Base-by-base conservation (phyloP, 2,329 filamentous ascomycete genomes). In the Cercospora sesami region DNA sequence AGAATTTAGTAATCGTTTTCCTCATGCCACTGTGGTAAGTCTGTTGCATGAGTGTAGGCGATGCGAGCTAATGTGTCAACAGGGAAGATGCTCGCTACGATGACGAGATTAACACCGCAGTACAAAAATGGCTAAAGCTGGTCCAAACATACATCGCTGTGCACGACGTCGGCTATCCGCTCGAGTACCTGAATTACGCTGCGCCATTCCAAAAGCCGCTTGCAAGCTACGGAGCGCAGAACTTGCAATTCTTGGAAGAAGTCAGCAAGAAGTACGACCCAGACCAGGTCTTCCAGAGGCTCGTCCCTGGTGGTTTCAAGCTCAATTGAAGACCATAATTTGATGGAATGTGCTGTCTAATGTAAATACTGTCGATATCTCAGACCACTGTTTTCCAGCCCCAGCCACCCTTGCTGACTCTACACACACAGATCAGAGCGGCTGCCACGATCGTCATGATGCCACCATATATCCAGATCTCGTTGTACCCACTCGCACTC, bases 381-480 rank as follows among this genome's bases (percentile, higher is more conserved):
- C 26, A 64, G 12, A 71, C 71, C 48, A 69, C 62, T 23, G 66
- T 71, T 64, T 65, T 69, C 12, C 75, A 42, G 10, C 64, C 69
- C 66, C 68, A 73, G 0, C 76, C 75, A 21, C 72, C 75, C 65
- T 78, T 75, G 12, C 69, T 65, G 23, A 78, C 66, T 55, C 75
- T 74, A 18, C 72, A 68, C 3, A 65, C 66, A 16, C 55, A 33
- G 14, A 78, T 73, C 12, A 75, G 63, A 14, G 67, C 57, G 9
- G 69, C 73, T 3, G 76, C 77, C 10, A 63, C 69, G 5, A 78
- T 28, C 3, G 73, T 73, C 68, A 76, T 68, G 1, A 76, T 65
- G 8, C 81, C 83, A 0, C 81, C 81, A 75, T 79, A 84, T 1
- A 79, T 71, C 83, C 83, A 84, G 1, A 82, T 72, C 30, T 78